Evolutionary conservation across 2,329 filamentous ascomycete genomes (phyloP), one percentile per base, ranked within the genome.

Genomic region (Claviceps humidiphila): DNA sequence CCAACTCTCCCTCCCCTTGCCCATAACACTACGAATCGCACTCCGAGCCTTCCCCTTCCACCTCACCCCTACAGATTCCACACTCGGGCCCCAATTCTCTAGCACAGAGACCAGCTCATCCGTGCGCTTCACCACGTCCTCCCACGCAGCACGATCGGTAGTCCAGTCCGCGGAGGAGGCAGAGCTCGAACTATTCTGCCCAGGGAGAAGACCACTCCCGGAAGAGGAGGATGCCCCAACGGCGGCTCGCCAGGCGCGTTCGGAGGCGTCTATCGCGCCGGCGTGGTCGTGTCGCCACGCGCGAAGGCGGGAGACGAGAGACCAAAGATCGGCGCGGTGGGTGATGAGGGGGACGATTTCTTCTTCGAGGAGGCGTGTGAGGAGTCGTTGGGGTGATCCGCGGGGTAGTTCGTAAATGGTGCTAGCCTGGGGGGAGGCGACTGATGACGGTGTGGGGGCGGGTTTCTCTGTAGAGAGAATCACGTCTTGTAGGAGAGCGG

Each of bases 11-110:
- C 81, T 90, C 0, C 80, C 90, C 63, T 86, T 85, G 0, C 89
- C 85, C 75, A 94, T 77, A 6, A 97, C 84, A 50, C 87, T 89
- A 51, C 89, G 75, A 2, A 95, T 75, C 11, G 90, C 90, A 65
- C 81, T 94, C 60, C 88, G 76, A 0, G 88, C 87, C 76, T 95
- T 97, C 57, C 87, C 87, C 66, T 80, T 86, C 93, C 93, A 98
- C 61, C 83, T 84, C 54, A 77, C 78, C 2, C 87, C 88, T 2
- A 96, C 82, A 34, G 80, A 63, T 56, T 82, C 80, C 20, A 81
- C 74, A 57, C 78, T 75, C 0, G 74, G 71, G 0, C 87, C 87
- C 59, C 89, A 82, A 64, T 84, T 89, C 69, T 93, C 87, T 68
- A 96, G 87, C 50, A 86, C 80, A 57, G 87, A 83, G 1, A 93